Conservation (phyloP, 441 rosid genomes). For the Adansonia rubrostipa region DNA sequence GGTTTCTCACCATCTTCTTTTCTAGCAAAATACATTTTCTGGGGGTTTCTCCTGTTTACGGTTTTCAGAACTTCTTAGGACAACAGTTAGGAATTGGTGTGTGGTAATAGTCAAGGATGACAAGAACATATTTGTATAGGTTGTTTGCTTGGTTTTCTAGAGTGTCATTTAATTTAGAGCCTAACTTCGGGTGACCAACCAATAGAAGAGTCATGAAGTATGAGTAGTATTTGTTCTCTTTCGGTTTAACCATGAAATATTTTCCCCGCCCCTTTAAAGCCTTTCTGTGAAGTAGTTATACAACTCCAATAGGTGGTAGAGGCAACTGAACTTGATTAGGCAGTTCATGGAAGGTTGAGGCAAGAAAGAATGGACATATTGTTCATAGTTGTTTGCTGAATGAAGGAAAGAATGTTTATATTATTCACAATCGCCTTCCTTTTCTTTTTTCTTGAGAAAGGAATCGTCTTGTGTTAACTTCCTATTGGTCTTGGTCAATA, state of each 20-base stretch:
- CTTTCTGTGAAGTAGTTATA: neutral
- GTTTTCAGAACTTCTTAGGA: neutral
- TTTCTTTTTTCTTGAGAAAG: neutral
- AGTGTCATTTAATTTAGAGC: neutral
- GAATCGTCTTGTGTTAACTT: neutral
- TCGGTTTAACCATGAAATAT: constrained; percentile 4
- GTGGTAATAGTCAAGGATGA: neutral
- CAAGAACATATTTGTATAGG: neutral
- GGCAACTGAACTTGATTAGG: neutral
- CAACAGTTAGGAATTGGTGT: neutral
- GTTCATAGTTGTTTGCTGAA: neutral
- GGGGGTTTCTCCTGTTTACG: constrained; percentile 1
- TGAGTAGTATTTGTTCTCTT: neutral
- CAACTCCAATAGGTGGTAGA: neutral
- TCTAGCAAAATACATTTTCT: neutral
- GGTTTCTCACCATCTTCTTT: neutral
- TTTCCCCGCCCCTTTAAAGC: neutral
- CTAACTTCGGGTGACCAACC: neutral
- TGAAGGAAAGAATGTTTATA: neutral
- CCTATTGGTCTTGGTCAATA: neutral
- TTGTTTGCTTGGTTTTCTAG: neutral
- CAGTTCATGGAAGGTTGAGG: neutral
- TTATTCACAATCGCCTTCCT: neutral
- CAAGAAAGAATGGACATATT: constrained; percentile 3
- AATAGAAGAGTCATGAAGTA: neutral